phyloP scores from a whole-genome alignment of 1,284 basidiomycete genomes.

The Marasmius sp. region DNA sequence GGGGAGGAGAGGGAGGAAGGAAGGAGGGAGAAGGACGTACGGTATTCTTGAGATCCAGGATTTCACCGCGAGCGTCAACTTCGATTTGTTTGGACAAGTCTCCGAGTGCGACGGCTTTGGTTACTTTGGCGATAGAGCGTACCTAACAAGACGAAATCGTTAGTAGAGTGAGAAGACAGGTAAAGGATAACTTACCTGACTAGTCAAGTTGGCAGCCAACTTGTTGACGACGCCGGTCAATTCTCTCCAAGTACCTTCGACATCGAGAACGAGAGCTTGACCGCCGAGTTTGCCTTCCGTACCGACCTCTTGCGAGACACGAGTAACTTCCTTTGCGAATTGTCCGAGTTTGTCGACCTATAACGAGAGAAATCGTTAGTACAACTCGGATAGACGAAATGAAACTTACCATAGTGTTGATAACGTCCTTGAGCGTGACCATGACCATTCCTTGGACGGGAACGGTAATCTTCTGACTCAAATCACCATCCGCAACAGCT shows the following conservation, averaged over 20 bases:
- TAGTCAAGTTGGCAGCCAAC: constrained; percentile 92
- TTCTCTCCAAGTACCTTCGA: constrained; percentile 94
- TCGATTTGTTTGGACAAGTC: constrained; percentile 96
- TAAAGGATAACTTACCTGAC: constrained; percentile 51
- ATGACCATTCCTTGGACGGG: constrained; percentile 96
- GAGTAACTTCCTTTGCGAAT: constrained; percentile 83
- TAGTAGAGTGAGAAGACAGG: neutral
- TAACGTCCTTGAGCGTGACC: constrained; percentile 97
- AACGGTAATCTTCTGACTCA: constrained; percentile 95
- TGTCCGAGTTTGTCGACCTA: constrained; percentile 77
- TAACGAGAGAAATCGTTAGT: constrained; percentile 11
- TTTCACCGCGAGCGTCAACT: constrained; percentile 95
- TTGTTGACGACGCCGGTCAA: constrained; percentile 90
- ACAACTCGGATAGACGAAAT: constrained; percentile 10
- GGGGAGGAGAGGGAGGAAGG: neutral
- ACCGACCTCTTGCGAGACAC: constrained; percentile 90
- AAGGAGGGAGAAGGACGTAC: neutral
- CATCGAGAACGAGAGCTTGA: constrained; percentile 89
- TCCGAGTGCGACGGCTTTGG: constrained; percentile 96
- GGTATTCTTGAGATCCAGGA: constrained; percentile 95
- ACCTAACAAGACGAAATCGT: constrained; percentile 43
- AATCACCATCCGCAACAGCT: constrained; percentile 91
- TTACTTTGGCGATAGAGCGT: constrained; percentile 91
- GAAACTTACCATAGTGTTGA: constrained; percentile 90
- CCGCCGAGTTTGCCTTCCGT: constrained; percentile 91